Evolutionary conservation across 495 filamentous ascomycete genomes (phyloP).

Genomic region (Bacidia gigantensis): DNA sequence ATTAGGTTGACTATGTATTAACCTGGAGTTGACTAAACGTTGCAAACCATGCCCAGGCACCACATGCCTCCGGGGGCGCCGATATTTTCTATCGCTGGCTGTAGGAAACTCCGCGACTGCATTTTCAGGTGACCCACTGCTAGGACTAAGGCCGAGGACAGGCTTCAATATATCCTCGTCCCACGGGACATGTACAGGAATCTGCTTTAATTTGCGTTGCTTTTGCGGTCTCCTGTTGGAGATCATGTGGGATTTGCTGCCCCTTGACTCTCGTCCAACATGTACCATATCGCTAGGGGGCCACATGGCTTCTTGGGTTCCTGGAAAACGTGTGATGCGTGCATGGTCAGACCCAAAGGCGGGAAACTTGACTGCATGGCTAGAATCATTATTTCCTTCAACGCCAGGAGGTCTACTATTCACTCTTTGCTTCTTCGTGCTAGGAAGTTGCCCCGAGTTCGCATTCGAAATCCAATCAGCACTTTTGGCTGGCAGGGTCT

Average conservation of each 20-base stretch:
- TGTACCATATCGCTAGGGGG: slow-evolving; percentile 52
- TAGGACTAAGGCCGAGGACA: slow-evolving; percentile 13
- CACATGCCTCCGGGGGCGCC: slow-evolving; percentile 22
- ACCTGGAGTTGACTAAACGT: slow-evolving; percentile 13
- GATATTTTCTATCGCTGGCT: slow-evolving; percentile 10
- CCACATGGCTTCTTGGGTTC: slow-evolving; percentile 52
- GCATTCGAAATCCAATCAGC: background rate
- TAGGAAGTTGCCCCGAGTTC: background rate
- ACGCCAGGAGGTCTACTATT: slow-evolving; percentile 13
- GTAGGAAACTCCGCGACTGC: background rate
- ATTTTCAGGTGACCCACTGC: slow-evolving; percentile 19
- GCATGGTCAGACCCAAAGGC: slow-evolving; percentile 8
- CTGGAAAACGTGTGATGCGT: slow-evolving; percentile 36
- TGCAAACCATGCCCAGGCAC: slow-evolving; percentile 23
- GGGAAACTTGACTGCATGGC: background rate
- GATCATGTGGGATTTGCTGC: background rate
- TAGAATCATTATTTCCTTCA: background rate
- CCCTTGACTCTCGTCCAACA: slow-evolving; percentile 28
- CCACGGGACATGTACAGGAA: slow-evolving; percentile 26
- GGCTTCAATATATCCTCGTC: slow-evolving; percentile 32
- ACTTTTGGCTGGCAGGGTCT: background rate
- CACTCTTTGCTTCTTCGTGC: slow-evolving; percentile 13
- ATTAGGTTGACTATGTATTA: background rate
- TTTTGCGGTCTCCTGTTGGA: background rate
- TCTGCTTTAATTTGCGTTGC: slow-evolving; percentile 37